phyloP scores from a whole-genome alignment of 306 rosid species.

The Vigna trinervia region DNA sequence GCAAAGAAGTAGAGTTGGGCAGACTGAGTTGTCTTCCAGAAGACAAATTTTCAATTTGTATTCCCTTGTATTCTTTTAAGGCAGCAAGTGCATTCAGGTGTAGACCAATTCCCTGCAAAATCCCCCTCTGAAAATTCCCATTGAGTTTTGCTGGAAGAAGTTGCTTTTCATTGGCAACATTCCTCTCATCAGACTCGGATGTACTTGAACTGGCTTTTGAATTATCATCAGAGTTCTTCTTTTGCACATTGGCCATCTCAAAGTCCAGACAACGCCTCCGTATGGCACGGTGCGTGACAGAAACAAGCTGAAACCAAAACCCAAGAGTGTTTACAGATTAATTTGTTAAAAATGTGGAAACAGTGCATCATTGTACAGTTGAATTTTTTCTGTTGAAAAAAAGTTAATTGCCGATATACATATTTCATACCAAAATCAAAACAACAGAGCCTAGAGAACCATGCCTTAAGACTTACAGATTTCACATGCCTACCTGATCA shows the following conservation, averaged over 20 bases:
- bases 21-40: slow-evolving; percentile 55
- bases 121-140: slow-evolving; percentile 55
- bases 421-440: no score
- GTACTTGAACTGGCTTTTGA: slow-evolving; percentile 54
- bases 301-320: slow-evolving; percentile 58
- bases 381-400: no score
- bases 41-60: slow-evolving; percentile 51
- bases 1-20: slow-evolving; percentile 51
- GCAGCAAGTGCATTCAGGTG: slow-evolving; percentile 83
- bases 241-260: slow-evolving; percentile 67
- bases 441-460: slow-evolving; percentile 17
- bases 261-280: slow-evolving; percentile 89
- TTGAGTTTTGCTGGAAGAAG: slow-evolving; percentile 50
- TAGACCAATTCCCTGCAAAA: slow-evolving; percentile 78
- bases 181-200: slow-evolving; percentile 56
- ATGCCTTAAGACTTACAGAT: slow-evolving; percentile 45
- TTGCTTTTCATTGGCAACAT: slow-evolving; percentile 51
- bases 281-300: slow-evolving; percentile 64
- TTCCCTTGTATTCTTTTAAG: slow-evolving; percentile 58
- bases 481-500: slow-evolving; percentile 52
- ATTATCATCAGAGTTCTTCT: slow-evolving; percentile 59
- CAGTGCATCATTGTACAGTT: background rate
- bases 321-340: slow-evolving; percentile 21
- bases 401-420: no score
- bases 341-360: slow-evolving; percentile 5